These are phyloP conservation scores for Micromonas commoda DNA, from an alignment of 139 green algal species.

Conservation along the genomic window DNA sequence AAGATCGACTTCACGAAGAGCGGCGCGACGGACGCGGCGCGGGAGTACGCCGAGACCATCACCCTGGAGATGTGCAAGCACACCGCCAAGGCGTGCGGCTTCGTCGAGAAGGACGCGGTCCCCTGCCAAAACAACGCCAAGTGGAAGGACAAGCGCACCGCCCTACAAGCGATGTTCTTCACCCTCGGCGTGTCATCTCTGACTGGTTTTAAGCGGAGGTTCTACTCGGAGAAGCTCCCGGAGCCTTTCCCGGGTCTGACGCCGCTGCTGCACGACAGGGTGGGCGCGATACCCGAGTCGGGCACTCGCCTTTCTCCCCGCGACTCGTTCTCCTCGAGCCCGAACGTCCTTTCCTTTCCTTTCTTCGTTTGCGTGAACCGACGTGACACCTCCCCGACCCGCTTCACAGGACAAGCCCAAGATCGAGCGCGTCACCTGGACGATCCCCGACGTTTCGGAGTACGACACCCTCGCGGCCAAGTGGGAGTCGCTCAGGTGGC, in stretches of 20 bases:
- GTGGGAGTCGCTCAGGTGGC: conserved; percentile 14
- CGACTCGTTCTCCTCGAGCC: no score
- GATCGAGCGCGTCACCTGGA: conserved; percentile 1
- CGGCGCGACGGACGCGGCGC: no score
- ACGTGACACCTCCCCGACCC: no score
- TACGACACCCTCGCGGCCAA: conserved; percentile 15
- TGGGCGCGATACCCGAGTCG: no score
- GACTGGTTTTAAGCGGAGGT: neutral
- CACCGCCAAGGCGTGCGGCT: neutral
- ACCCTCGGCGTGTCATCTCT: neutral
- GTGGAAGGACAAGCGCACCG: neutral
- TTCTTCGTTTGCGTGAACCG: neutral
- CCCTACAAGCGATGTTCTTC: neutral
- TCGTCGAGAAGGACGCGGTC: neutral
- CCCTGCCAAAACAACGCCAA: no score
- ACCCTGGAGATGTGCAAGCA: neutral
- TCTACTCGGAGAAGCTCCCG: neutral
- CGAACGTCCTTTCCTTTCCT: neutral
- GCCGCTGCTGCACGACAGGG: neutral
- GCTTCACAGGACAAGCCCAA: neutral
- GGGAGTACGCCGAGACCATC: neutral
- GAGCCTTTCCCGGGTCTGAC: neutral
- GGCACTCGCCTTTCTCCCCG: no score
- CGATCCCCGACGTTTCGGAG: neutral
- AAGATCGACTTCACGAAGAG: neutral